Base-by-base conservation (phyloP, 495 filamentous ascomycete genomes). In the Lepidopterella palustris region DNA sequence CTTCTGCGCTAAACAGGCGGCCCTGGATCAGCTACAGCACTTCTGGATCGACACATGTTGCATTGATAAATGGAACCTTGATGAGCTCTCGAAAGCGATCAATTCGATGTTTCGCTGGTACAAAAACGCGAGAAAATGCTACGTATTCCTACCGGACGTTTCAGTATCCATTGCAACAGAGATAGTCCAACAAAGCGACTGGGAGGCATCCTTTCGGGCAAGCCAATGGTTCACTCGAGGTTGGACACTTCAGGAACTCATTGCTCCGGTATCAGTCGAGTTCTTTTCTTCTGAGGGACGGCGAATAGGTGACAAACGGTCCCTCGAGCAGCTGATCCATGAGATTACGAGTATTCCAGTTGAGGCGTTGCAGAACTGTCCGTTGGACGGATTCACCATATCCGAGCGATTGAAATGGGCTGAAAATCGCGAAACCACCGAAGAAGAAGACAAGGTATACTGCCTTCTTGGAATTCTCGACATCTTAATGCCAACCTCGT, bases 41-140 rank as follows among this genome's bases (percentile, higher is more conserved):
- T n/a, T n/a, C n/a, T n/a, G n/a, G n/a, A n/a, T n/a, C n/a, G n/a
- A 63, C 47, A 63, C 60, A n/a, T 63, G 60, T 35, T 63, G 60
- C 56, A 63, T 63, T 35, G 50, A 63, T 39, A 63, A 54, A 54
- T 52, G 48, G 50, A 54, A 63, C 48, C 5, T 31, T 10, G 4
- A 18, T 23, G 58, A 60, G 52, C 58, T 55, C 39, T 60, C 58
- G 24, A 45, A 57, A 26, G 25, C 51, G 3, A 21, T 55, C 48
- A 28, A 50, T 45, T 58, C 56, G 21, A 58, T 58, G 56, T 60
- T 60, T 31, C 31, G n/a, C n/a, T 62, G 59, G 59, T 62, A 62
- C 28, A 42, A 49, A 28, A 45, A 55, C 31, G 49, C 50, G 21
- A 28, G 20, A 31, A 24, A 24, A 60, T 60, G 58, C 31, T 60